These are phyloP conservation scores for Odonthalia washingtoniensis DNA, from an alignment of 31 red algal species.

Conservation along the genomic window DNA sequence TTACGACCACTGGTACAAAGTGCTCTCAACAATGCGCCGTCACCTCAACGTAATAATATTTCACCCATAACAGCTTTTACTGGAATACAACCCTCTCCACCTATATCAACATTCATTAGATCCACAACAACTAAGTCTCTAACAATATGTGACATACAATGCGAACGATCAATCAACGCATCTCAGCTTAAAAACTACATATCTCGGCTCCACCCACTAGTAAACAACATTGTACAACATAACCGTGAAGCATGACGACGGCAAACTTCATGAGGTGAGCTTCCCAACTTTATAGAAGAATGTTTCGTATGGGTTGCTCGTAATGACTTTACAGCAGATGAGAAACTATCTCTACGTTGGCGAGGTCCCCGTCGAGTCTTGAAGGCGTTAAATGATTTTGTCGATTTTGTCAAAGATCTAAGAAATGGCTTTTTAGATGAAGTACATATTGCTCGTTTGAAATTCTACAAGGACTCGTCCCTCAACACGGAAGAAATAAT, in stretches of 20 bases:
- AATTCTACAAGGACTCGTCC: conserved; percentile 7
- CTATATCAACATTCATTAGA: not conserved
- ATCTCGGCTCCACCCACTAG: not conserved
- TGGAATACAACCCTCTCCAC: not conserved
- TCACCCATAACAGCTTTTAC: conserved; percentile 13
- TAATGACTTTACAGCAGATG: not conserved
- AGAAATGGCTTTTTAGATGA: not conserved
- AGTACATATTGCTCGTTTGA: not conserved
- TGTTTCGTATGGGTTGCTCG: not conserved
- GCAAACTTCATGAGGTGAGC: not conserved
- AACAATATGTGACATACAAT: not conserved
- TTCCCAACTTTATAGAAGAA: not conserved
- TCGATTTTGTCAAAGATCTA: not conserved
- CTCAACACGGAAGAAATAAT: not conserved
- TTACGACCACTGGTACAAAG: conserved; percentile 33
- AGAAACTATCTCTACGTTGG: too few species aligned
- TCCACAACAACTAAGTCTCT: not conserved
- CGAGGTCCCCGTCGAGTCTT: not conserved
- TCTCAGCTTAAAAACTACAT: not conserved
- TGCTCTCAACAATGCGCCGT: conserved; percentile 22
- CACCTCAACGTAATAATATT: conserved; percentile 6
- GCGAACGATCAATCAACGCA: not conserved
- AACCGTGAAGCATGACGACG: not conserved
- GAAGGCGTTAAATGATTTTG: not conserved
- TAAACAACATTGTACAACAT: not conserved